Conservation (phyloP, 441 rosid genomes). For the Breynia disticha region DNA sequence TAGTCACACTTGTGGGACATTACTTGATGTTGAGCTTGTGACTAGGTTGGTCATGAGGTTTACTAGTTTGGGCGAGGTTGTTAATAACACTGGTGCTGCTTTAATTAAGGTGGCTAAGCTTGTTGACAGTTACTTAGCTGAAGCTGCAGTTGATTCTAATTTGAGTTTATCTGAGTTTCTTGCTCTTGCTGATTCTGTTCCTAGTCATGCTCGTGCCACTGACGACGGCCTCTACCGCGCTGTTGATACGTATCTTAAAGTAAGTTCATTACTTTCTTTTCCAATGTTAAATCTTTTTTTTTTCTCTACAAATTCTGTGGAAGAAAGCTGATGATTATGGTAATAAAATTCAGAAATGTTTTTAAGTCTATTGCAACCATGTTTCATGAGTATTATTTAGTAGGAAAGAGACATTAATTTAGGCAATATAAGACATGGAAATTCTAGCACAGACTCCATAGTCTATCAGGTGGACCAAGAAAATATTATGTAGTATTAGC, state of each 20-base stretch:
- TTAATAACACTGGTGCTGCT: conserved; percentile 31
- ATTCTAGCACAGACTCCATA: no score
- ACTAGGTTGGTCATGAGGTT: conserved; percentile 55
- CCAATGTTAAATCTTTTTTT: no score
- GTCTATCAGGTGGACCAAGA: conserved; percentile 3
- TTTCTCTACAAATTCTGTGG: no score
- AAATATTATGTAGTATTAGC: not conserved
- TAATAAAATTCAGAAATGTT: no score
- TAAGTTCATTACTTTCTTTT: conserved; percentile 14
- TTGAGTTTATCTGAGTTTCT: conserved; percentile 43
- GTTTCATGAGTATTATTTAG: no score
- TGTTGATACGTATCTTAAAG: conserved; percentile 79
- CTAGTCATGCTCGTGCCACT: conserved; percentile 52
- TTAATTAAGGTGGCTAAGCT: conserved; percentile 63
- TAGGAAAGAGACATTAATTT: not conserved
- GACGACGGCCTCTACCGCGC: conserved; percentile 78
- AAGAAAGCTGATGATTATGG: no score
- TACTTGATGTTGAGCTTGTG: conserved; percentile 66
- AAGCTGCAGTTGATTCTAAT: conserved; percentile 53
- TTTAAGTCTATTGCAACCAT: no score
- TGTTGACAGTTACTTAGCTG: conserved; percentile 63
- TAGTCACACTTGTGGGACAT: conserved; percentile 60
- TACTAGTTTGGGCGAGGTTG: conserved; percentile 32
- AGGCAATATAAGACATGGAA: no score
- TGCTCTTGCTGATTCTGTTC: conserved; percentile 52